phyloP scores from a whole-genome alignment of 2,329 filamentous ascomycete species.

The Triangularia setosa region DNA sequence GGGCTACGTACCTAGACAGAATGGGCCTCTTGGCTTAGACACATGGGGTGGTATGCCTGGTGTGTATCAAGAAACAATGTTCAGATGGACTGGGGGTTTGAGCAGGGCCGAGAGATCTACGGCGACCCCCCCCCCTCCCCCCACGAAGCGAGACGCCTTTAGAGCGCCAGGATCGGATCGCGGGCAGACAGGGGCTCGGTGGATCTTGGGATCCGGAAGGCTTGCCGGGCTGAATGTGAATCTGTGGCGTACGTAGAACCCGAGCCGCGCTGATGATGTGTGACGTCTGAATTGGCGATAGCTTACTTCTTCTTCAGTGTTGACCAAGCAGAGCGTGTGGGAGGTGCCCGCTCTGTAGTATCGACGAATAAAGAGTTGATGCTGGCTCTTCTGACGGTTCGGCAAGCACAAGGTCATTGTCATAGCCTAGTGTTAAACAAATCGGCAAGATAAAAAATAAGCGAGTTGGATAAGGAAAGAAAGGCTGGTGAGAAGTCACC shows the following conservation, averaged over 20 bases:
- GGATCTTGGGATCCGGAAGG: conserved; percentile 21
- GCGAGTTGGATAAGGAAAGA: neutral
- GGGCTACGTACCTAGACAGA: conserved; percentile 23
- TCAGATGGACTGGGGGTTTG: conserved; percentile 7
- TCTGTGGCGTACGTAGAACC: conserved; percentile 13
- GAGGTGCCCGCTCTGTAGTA: neutral
- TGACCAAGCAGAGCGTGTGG: neutral
- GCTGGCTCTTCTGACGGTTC: neutral
- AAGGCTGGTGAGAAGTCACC: neutral
- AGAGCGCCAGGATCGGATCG: conserved; percentile 20
- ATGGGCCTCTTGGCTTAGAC: conserved; percentile 21
- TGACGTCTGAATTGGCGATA: neutral
- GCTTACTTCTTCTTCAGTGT: neutral
- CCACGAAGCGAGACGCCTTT: conserved; percentile 16
- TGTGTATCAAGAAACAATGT: conserved; percentile 15
- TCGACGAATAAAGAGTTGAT: conserved; percentile 7
- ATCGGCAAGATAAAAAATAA: neutral
- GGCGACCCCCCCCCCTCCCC: conserved; percentile 21
- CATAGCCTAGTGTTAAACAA: neutral
- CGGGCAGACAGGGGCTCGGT: conserved; percentile 16
- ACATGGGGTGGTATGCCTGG: conserved; percentile 19
- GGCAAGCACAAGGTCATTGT: neutral
- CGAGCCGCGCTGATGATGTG: conserved; percentile 2
- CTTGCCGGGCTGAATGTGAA: conserved; percentile 20
- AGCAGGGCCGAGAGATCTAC: conserved; percentile 23